phyloP scores from a whole-genome alignment of 495 filamentous ascomycete species.

The Penicillium ucsense region DNA sequence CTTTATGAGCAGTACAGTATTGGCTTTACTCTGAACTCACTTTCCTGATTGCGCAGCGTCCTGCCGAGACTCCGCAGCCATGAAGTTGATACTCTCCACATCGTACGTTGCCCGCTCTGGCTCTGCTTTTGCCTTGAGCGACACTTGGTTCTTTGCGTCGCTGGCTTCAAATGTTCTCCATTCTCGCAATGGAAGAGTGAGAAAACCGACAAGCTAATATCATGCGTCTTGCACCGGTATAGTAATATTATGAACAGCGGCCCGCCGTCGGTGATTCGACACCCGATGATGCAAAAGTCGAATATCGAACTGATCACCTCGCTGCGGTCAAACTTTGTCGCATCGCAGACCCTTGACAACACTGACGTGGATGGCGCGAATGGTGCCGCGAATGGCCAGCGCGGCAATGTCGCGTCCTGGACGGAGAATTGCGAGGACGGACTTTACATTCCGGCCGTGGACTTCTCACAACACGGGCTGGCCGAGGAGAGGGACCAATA shows the following conservation, averaged over 20 bases:
- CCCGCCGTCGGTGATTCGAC: conserved; percentile 71
- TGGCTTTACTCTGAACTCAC: no score
- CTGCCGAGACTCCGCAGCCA: conserved; percentile 27
- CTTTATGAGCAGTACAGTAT: no score
- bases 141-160: no score
- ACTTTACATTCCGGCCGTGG: conserved; percentile 68
- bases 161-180: no score
- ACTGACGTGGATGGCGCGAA: conserved; percentile 7
- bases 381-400: conserved; percentile 9
- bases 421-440: conserved; percentile 47
- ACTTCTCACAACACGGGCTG: conserved; percentile 60
- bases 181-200: no score
- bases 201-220: not conserved
- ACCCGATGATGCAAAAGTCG: conserved; percentile 61
- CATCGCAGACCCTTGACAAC: conserved; percentile 51
- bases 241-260: conserved; percentile 76
- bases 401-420: conserved; percentile 42
- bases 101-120: conserved; percentile 45
- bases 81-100: conserved; percentile 78
- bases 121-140: no score
- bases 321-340: conserved; percentile 69
- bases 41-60: no score
- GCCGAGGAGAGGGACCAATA: conserved; percentile 72
- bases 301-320: conserved; percentile 82
- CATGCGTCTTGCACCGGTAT: conserved; percentile 4